Percentiles rank a stretch among this genome's conserved stretches.
Evolutionary conservation across 371 early-diverging fungal genomes (phyloP).

Genomic region (Lichtheimia ramosa): DNA sequence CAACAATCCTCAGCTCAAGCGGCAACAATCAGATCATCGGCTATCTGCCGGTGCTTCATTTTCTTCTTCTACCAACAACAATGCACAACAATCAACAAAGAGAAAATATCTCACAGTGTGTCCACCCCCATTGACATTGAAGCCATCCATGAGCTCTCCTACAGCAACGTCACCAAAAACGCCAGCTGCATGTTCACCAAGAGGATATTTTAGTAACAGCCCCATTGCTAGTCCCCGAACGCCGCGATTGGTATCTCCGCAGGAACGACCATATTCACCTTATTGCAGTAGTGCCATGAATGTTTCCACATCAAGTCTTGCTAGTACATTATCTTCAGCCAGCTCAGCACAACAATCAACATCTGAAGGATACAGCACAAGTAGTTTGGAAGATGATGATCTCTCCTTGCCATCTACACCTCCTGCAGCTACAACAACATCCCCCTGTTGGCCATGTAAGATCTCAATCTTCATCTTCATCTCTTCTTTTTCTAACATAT

Average conservation of each 20-base stretch:
- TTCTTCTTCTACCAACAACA: background rate
- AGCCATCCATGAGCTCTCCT: conserved; percentile 11
- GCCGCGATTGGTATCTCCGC: background rate
- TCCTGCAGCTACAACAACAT: conserved; percentile 6
- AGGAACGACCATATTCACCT: conserved; percentile 9
- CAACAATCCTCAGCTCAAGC: background rate
- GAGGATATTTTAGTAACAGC: background rate
- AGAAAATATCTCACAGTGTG: conserved; percentile 12
- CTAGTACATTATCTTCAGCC: background rate
- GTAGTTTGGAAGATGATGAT: conserved; percentile 3
- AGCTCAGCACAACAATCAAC: background rate
- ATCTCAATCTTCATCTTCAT: too few species aligned
- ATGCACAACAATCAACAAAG: background rate
- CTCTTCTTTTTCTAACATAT: too few species aligned
- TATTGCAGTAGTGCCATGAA: conserved; percentile 8
- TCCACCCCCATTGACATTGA: conserved; percentile 7
- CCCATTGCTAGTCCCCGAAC: conserved; percentile 5
- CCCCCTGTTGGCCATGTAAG: conserved; percentile 1
- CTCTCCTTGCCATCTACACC: conserved; percentile 8
- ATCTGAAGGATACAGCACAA: background rate
- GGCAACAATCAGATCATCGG: conserved; percentile 5
- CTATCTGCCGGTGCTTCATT: background rate
- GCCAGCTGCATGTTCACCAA: background rate
- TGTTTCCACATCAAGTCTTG: conserved; percentile 4
- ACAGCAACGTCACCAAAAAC: conserved; percentile 3